Percentiles rank a stretch among this genome's conserved stretches.
These are phyloP conservation scores for Phytophthora macrochlamydospora DNA, from an alignment of 352 stramenopile genomes.

Conservation along the genomic window DNA sequence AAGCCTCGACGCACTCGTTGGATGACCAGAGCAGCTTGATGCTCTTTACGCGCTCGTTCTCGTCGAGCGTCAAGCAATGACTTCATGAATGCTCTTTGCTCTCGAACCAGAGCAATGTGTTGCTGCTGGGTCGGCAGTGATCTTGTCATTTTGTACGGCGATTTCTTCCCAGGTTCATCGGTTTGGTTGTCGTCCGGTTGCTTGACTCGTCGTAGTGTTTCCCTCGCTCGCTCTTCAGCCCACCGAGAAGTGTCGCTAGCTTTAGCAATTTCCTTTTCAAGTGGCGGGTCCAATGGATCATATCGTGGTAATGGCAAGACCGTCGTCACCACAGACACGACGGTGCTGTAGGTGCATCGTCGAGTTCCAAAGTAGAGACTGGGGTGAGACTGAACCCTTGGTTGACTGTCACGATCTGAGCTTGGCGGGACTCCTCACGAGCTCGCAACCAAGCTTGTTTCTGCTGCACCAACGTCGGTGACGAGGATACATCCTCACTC, in stretches of 20 bases:
- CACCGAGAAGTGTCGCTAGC: conserved; percentile 17
- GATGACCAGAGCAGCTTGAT: conserved; percentile 50
- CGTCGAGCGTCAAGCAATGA: conserved; percentile 35
- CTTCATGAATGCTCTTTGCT: conserved; percentile 58
- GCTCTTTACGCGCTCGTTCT: conserved; percentile 40
- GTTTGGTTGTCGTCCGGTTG: conserved; percentile 24
- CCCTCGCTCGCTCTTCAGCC: conserved; percentile 21
- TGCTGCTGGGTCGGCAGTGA: conserved; percentile 22
- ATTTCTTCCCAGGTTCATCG: conserved; percentile 10
- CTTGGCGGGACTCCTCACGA: conserved; percentile 54
- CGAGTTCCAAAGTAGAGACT: conserved; percentile 78
- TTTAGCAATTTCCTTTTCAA: not conserved
- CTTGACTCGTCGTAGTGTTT: conserved; percentile 10
- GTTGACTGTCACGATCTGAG: conserved; percentile 64
- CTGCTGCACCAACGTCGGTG: conserved; percentile 15
- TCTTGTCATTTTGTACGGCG: conserved; percentile 24
- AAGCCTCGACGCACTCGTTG: conserved; percentile 64
- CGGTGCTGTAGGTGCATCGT: conserved; percentile 74
- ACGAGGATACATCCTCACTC: not conserved
- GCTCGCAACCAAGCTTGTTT: conserved; percentile 58
- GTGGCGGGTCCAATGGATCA: conserved; percentile 11
- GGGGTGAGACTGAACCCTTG: conserved; percentile 55
- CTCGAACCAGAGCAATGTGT: conserved; percentile 42
- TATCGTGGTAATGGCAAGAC: conserved; percentile 36
- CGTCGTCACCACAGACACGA: conserved; percentile 74